phyloP scores from a whole-genome alignment of 345 rosid genomes.

The Eucalyptus regnans region DNA sequence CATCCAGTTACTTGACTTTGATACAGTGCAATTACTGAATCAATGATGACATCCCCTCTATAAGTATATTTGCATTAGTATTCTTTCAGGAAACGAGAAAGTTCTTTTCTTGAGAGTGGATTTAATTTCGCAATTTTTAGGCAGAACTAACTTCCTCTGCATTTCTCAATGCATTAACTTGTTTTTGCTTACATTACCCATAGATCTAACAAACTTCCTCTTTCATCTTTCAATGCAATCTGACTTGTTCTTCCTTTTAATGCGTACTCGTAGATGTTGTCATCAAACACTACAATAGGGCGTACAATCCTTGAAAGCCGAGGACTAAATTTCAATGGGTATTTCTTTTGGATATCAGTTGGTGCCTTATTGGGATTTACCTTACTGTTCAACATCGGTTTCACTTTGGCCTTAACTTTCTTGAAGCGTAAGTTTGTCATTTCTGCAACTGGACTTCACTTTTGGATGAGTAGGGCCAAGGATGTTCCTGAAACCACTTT shows the following conservation, averaged over 20 bases:
- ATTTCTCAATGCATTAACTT: not conserved
- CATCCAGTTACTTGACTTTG: not conserved
- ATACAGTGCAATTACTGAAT: not conserved
- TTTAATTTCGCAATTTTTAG: not conserved
- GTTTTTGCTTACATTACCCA: not conserved
- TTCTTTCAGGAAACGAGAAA: not conserved
- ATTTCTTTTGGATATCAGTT: conserved; percentile 53
- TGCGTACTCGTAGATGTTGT: not conserved
- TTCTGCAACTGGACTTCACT: not conserved
- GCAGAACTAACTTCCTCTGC: not conserved
- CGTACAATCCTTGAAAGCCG: conserved; percentile 35
- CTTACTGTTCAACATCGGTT: conserved; percentile 44
- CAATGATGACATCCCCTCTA: not conserved
- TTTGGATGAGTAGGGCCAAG: not conserved
- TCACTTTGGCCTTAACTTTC: conserved; percentile 54
- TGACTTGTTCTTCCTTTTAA: not conserved
- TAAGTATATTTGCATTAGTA: not conserved
- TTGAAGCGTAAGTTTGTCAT: conserved; percentile 37
- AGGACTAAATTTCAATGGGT: conserved; percentile 41
- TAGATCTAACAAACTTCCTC: not conserved
- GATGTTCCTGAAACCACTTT: not conserved
- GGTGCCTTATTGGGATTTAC: conserved; percentile 47
- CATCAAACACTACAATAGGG: conserved; percentile 39
- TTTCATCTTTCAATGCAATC: not conserved
- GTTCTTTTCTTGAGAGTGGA: not conserved